These are phyloP conservation scores for Xylogone sp. DNA, from an alignment of 2,329 filamentous ascomycete species.

Conservation along the genomic window DNA sequence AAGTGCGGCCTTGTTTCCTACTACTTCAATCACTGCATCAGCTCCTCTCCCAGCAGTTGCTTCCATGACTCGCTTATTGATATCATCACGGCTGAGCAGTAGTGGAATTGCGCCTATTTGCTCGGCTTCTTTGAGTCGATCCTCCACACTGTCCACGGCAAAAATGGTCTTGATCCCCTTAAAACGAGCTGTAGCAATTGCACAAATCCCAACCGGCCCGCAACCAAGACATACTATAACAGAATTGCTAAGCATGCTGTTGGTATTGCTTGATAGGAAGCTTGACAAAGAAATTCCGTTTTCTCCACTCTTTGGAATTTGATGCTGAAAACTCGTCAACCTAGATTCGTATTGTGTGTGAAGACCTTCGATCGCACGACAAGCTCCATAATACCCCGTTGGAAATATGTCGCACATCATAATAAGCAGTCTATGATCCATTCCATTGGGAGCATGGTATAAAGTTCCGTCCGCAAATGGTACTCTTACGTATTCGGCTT, in stretches of 20 bases:
- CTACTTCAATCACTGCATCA: slow-evolving; percentile 7
- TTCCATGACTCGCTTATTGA: slow-evolving; percentile 3
- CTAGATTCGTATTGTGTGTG: not conserved
- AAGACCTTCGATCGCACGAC: slow-evolving; percentile 20
- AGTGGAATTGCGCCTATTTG: slow-evolving; percentile 6
- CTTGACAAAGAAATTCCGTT: not conserved
- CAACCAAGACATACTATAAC: not conserved
- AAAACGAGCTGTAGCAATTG: not conserved
- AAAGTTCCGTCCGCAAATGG: slow-evolving; percentile 61
- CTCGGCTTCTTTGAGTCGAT: not conserved
- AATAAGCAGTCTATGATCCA: slow-evolving; percentile 27
- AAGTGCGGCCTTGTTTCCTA: slow-evolving; percentile 8
- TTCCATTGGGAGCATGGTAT: slow-evolving; percentile 12
- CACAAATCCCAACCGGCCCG: slow-evolving; percentile 3
- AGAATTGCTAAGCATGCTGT: not conserved
- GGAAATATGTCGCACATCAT: slow-evolving; percentile 26
- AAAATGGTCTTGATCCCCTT: not conserved
- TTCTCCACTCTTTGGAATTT: not conserved
- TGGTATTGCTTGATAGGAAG: not conserved
- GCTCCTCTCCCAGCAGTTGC: slow-evolving; percentile 2
- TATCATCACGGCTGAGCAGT: slow-evolving; percentile 4
- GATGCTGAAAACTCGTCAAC: not conserved
- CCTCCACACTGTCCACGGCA: not conserved
- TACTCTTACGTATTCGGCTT: slow-evolving; percentile 82
- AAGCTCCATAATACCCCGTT: slow-evolving; percentile 11